Percentiles rank a stretch among this genome's conserved stretches.
These are phyloP conservation scores for Auriscalpium microsporum DNA, from an alignment of 768 basidiomycete species.

Conservation along the genomic window DNA sequence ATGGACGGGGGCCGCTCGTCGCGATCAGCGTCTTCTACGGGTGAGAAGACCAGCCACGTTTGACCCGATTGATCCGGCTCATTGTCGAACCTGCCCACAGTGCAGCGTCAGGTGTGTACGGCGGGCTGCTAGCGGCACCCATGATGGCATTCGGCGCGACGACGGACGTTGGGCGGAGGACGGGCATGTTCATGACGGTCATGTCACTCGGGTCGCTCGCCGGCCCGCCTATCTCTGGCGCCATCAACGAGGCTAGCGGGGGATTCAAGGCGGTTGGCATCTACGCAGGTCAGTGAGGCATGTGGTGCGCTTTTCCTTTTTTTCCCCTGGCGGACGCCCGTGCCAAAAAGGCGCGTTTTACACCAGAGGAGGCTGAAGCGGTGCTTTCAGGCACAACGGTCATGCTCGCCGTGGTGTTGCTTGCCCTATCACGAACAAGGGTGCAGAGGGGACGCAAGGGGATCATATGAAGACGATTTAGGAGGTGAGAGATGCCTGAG, in stretches of 20 bases:
- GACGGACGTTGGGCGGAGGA: slow-evolving; percentile 53
- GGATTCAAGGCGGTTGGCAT: slow-evolving; percentile 46
- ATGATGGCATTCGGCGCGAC: slow-evolving; percentile 52
- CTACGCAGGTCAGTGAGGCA: slow-evolving; percentile 35
- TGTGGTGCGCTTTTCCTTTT: no score
- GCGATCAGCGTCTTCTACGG: slow-evolving; percentile 27
- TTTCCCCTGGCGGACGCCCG: no score
- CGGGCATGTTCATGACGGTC: slow-evolving; percentile 57
- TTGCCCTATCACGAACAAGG: neutral
- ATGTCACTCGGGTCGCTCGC: slow-evolving; percentile 53
- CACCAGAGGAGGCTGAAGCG: no score
- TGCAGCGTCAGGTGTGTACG: slow-evolving; percentile 53
- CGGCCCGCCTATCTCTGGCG: slow-evolving; percentile 70
- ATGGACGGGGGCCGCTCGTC: slow-evolving; percentile 35
- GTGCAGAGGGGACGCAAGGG: neutral
- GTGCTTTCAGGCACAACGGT: neutral
- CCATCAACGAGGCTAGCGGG: slow-evolving; percentile 45
- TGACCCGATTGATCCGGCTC: no score
- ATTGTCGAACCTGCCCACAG: slow-evolving; percentile 14
- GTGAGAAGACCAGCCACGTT: no score
- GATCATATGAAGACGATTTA: neutral
- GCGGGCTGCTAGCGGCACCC: slow-evolving; percentile 47
- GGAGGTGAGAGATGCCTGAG: no score
- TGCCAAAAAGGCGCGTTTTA: no score
- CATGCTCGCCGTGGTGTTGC: neutral